Base-by-base conservation (phyloP, 1,139 yeast species). In the Yamadazyma dushanensis region DNA sequence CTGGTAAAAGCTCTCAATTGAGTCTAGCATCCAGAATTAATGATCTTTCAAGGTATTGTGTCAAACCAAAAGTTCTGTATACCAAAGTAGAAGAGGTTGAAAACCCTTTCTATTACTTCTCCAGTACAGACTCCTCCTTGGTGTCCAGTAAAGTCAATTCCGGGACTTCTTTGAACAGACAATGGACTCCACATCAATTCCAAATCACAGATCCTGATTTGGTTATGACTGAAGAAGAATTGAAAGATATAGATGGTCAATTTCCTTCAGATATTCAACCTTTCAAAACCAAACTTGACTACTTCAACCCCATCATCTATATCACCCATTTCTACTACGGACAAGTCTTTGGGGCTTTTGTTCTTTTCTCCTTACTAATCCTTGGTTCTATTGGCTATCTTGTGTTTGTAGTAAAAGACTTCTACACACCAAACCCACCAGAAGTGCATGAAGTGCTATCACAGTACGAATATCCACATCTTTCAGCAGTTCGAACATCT, bases 401-500 rank as follows among this genome's bases (percentile, higher is more conserved):
- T 10, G 35, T 47, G 1, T 24, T 32, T 6, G 41, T 39, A 11
- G 50, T 41, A 3, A 37, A 34, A 14, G n/a, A 26, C 4, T 28
- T 16, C 13, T 40, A 32, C 25, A 26, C 20, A 1, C 45, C 46
- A 10, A 11, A 28, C 8, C 45, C 46, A 3, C 52, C 52, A 3
- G 47, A 49, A 35, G 38, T 46, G 3, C 44, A 48, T 33, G 57
- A 52, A 34, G 18, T 44, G 5, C 29, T 45, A 13, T 42, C 48
- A 9, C 43, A 39, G 11, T 45, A 56, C 36, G 34, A 27, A 20
- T 59, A 57, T 36, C 60, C 60, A 2, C 40, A 50, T 8, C 36
- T 59, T 16, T 39, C 54, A 8, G 54, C 63, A 3, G 50, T 59
- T 26, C 41, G 63, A 25, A 48, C 56, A 2, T 31, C 42, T n/a